phyloP scores from a whole-genome alignment of 1,139 yeast species.

The Schwanniomyces etchellsii region DNA sequence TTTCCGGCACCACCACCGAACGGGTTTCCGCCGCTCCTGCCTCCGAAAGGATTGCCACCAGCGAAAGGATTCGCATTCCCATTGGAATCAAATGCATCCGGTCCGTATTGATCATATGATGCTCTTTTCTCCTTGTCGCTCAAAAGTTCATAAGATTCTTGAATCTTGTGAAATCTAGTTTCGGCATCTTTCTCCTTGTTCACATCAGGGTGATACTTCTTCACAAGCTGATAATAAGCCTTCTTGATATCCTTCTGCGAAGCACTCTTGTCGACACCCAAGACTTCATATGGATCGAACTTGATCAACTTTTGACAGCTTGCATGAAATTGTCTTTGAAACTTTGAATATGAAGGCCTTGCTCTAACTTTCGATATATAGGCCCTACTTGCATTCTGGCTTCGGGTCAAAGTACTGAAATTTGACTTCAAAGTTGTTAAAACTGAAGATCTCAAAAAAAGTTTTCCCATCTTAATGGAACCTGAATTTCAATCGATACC shows the following conservation, averaged over 20 bases:
- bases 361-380: too few relatives aligned
- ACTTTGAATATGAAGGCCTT: not conserved
- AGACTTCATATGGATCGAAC: constrained; percentile 75
- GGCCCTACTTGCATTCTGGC: too few relatives aligned
- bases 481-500: too few relatives aligned
- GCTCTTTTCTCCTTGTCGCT: constrained; percentile 82
- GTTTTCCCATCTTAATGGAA: too few relatives aligned
- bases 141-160: constrained; percentile 88
- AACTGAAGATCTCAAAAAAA: too few relatives aligned
- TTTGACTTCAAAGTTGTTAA: too few relatives aligned
- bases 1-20: constrained; percentile 28
- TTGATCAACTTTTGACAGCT: constrained; percentile 18
- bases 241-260: constrained; percentile 83
- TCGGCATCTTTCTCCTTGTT: constrained; percentile 90
- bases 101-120: constrained; percentile 89
- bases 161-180: constrained; percentile 83
- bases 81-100: constrained; percentile 72
- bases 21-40: constrained; percentile 38
- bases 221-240: constrained; percentile 90
- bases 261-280: constrained; percentile 74
- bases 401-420: too few relatives aligned
- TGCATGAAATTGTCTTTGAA: constrained; percentile 22
- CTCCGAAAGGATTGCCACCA: constrained; percentile 39
- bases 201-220: constrained; percentile 93
- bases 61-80: constrained; percentile 57